These are phyloP conservation scores for Diaporthe sp. DNA, from an alignment of 2,329 filamentous ascomycete genomes.

Conservation along the genomic window DNA sequence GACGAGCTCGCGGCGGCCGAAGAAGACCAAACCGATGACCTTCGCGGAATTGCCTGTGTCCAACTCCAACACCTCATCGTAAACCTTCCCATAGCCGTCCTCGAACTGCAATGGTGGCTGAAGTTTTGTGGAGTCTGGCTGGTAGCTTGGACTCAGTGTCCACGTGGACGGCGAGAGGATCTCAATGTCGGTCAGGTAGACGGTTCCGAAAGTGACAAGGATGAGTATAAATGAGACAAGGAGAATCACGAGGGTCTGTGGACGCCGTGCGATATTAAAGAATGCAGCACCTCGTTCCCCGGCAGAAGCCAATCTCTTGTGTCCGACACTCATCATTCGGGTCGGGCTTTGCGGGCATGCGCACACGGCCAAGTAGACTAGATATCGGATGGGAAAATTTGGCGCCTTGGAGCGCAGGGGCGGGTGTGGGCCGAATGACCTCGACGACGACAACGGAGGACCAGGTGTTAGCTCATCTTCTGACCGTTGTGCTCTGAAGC, in stretches of 20 bases:
- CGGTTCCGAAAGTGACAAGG: constrained; percentile 1
- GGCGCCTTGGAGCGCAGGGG: not conserved
- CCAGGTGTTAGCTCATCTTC: constrained; percentile 2
- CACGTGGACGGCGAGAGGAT: constrained; percentile 17
- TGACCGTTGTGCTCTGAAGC: not conserved
- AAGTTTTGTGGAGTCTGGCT: not conserved
- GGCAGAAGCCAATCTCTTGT: not conserved
- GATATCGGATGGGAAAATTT: not conserved
- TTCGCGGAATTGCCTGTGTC: not conserved
- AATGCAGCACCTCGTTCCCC: constrained; percentile 1
- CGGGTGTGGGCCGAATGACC: not conserved
- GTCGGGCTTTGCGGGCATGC: not conserved
- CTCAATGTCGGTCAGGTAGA: constrained; percentile 13
- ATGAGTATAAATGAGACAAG: constrained; percentile 9
- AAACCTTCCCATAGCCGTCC: not conserved
- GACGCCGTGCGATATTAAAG: constrained; percentile 2
- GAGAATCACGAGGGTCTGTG: constrained; percentile 14
- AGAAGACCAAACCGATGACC: constrained; percentile 6
- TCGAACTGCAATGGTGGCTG: not conserved
- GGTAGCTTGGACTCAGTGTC: not conserved
- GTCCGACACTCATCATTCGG: constrained; percentile 9
- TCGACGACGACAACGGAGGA: not conserved
- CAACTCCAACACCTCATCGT: not conserved
- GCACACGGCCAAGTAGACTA: not conserved
- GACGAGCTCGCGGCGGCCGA: constrained; percentile 12